These are phyloP conservation scores for Cyberlindnera euphorbiiphila DNA, from an alignment of 805 yeast genomes.

Conservation along the genomic window DNA sequence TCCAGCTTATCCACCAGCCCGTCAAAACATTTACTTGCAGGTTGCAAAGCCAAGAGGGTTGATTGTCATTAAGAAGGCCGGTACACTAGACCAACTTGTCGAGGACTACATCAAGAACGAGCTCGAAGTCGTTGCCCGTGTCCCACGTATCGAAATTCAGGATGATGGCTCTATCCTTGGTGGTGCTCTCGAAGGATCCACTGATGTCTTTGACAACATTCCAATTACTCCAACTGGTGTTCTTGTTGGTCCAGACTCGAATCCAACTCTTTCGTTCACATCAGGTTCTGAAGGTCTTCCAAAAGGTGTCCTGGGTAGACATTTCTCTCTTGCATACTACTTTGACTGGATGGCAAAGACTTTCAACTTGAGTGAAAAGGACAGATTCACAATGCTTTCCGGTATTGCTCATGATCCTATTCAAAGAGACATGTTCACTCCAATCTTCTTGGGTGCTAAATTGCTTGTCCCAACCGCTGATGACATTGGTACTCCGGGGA, in stretches of 20 bases:
- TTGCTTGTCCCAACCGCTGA: constrained; percentile 91
- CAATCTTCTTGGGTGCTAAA: constrained; percentile 92
- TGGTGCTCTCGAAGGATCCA: constrained; percentile 37
- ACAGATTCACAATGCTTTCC: constrained; percentile 93
- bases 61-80: constrained; percentile 88
- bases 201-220: constrained; percentile 50
- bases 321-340: constrained; percentile 92
- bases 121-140: constrained; percentile 63
- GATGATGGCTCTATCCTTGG: constrained; percentile 73
- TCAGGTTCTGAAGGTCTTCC: constrained; percentile 99
- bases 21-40: constrained; percentile 88
- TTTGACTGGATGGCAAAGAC: constrained; percentile 97
- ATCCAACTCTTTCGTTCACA: constrained; percentile 94
- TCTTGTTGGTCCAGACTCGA: constrained; percentile 93
- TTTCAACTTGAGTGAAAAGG: constrained; percentile 72
- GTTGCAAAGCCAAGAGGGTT: constrained; percentile 94
- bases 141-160: constrained; percentile 73
- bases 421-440: constrained; percentile 98
- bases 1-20: constrained; percentile 98
- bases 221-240: constrained; percentile 72
- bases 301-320: constrained; percentile 98
- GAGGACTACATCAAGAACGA: constrained; percentile 73
- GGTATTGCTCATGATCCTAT: constrained; percentile 99
- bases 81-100: constrained; percentile 71
- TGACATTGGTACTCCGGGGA: constrained; percentile 98